These are phyloP conservation scores for Candida verbasci DNA, from an alignment of 805 yeast genomes.

Conservation along the genomic window DNA sequence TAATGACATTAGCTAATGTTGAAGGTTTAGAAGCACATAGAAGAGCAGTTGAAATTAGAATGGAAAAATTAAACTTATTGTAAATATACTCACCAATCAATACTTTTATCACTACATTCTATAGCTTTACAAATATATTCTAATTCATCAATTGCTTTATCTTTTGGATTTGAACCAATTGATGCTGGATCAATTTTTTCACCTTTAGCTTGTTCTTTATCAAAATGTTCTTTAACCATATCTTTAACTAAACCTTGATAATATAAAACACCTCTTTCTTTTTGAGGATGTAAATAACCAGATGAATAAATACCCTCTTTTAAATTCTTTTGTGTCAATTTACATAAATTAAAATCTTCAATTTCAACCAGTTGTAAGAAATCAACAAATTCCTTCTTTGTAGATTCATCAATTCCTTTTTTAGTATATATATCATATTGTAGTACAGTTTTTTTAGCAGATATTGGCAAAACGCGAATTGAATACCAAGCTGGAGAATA, in stretches of 20 bases:
- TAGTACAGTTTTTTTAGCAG: constrained; percentile 50
- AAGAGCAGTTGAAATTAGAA: constrained; percentile 91
- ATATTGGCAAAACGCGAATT: constrained; percentile 53
- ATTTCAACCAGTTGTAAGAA: constrained; percentile 58
- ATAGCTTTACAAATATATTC: constrained; percentile 47
- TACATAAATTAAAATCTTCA: constrained; percentile 61
- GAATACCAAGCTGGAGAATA: constrained; percentile 67
- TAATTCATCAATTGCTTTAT: constrained; percentile 42
- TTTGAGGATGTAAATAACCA: constrained; percentile 55
- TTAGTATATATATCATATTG: constrained; percentile 61
- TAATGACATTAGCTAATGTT: constrained; percentile 90
- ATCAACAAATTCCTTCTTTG: constrained; percentile 59
- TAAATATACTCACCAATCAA: constrained; percentile 11
- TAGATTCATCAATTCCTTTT: constrained; percentile 49
- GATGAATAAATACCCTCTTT: constrained; percentile 57
- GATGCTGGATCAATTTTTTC: constrained; percentile 49
- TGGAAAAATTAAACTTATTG: constrained; percentile 70
- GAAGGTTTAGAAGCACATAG: constrained; percentile 98
- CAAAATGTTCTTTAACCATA: constrained; percentile 54
- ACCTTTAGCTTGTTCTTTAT: constrained; percentile 42
- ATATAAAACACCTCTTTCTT: constrained; percentile 55
- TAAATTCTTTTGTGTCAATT: constrained; percentile 55
- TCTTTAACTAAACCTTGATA: constrained; percentile 54
- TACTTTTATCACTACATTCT: constrained; percentile 33
- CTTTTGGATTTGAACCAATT: constrained; percentile 36